Evolutionary conservation across 495 filamentous ascomycete genomes (phyloP).

Genomic region (Penicillium waksmanii): DNA sequence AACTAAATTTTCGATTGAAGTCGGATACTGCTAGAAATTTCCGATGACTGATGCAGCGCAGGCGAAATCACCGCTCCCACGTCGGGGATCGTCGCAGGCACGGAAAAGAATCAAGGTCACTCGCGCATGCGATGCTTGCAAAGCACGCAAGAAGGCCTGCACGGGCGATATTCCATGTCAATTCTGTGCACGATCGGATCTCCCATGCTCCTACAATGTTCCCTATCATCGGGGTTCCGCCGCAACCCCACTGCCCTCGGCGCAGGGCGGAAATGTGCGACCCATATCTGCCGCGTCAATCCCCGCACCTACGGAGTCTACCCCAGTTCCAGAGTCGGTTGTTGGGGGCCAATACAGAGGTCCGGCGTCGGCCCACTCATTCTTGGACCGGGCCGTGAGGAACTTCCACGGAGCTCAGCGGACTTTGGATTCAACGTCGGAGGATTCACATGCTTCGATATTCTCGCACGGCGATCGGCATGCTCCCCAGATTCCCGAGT

Average conservation of each 20-base stretch:
- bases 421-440: conserved; percentile 2
- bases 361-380: conserved; percentile 33
- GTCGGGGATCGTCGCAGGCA: conserved; percentile 3
- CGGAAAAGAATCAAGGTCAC: conserved; percentile 33
- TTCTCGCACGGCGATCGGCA: conserved; percentile 32
- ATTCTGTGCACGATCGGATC: conserved; percentile 23
- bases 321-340: conserved; percentile 10
- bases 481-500: conserved; percentile 15
- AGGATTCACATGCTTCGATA: conserved; percentile 20
- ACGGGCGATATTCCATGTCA: conserved; percentile 33
- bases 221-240: conserved; percentile 31
- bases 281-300: not conserved
- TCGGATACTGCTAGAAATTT: not conserved
- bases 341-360: conserved; percentile 30
- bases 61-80: not conserved
- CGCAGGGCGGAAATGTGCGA: not conserved
- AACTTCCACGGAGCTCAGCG: conserved; percentile 7
- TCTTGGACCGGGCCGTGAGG: conserved; percentile 29
- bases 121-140: conserved; percentile 33
- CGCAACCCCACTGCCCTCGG: conserved; percentile 24
- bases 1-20: not conserved
- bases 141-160: conserved; percentile 33
- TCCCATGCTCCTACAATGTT: conserved; percentile 28
- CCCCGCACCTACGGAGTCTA: conserved; percentile 6
- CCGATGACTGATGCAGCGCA: not conserved